Conservation (phyloP, 305 asterid species). For the Fraxinus paxiana region DNA sequence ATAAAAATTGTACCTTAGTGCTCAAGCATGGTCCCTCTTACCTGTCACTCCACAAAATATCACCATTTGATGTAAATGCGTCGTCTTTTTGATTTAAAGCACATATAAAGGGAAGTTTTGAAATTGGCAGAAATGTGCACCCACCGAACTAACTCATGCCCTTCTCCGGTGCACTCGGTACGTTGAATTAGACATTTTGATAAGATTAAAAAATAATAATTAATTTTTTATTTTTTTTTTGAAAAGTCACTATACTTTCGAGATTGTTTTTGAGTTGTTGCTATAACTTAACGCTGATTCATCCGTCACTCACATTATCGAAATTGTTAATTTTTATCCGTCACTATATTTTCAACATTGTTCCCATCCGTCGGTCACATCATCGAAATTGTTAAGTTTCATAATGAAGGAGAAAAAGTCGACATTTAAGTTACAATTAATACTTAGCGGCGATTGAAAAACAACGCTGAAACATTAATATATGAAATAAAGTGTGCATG, state of each 20-base stretch:
- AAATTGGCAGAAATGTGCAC: constrained; percentile 24
- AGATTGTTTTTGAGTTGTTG: background rate
- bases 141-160: constrained; percentile 1
- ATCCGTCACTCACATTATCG: background rate
- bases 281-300: background rate
- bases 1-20: background rate
- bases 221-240: background rate
- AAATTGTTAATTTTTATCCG: background rate
- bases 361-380: background rate
- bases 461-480: background rate
- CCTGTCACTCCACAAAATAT: constrained; percentile 19
- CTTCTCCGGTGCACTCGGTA: constrained; percentile 7
- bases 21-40: constrained; percentile 1
- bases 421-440: background rate
- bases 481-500: background rate
- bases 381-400: background rate
- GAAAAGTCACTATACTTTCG: background rate
- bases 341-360: background rate
- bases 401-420: background rate
- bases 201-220: background rate
- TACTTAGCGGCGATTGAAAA: background rate
- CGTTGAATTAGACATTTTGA: background rate
- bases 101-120: background rate
- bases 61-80: constrained; percentile 25
- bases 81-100: constrained; percentile 9